Base-by-base conservation (phyloP, 345 rosid species). In the Zanthoxylum bungeanum region DNA sequence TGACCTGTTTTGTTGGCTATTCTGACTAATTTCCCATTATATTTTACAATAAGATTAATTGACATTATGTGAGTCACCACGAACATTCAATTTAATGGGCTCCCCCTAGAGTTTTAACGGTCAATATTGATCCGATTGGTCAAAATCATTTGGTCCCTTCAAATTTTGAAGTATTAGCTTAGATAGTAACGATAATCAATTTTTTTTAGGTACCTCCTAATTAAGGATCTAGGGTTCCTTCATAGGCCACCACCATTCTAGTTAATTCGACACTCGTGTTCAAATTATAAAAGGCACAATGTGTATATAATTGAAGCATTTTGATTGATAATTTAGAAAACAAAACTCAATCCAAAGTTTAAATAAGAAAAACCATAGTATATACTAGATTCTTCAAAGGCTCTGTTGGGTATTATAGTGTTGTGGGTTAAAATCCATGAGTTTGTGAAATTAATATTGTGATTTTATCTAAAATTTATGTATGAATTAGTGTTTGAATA, bases 51-150 rank as follows among this genome's bases (percentile, higher is more conserved):
- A 21, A 9, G 34, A 46, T 22, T 63, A 39, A 24, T 59, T 31
- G 33, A 16, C 11, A 31, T 24, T 12, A 67, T 40, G 50, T 52
- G 49, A 71, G 25, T 74, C 76, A 28, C 40, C 70, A 30, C 33
- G 31, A 60, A 65, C 27, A 59, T 53, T 76, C 69, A 68, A 25
- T 37, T 36, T 34, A 40, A 65, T 34, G 46, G 36, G 59, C 28
- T 25, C 51, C 65, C 64, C 42, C 24, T 28, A 3, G 34, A 42
- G 40, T 64, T 64, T 42, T 5, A 44, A 24, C 7, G 8, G 67
- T 63, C 67, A 16, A 42, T 27, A 0, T 14, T 51, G 52, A 70
- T 70, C 21, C 33, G 4, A 60, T 40, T 53, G 27, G 64, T 33
- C 77, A 73, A 69, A 39, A 60, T 47, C 10, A 47, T 11, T 44